A percentile compares a stretch with the other conserved stretches of the same genome.
phyloP scores from a whole-genome alignment of 331 rosid species.

The Telfairia occidentalis region DNA sequence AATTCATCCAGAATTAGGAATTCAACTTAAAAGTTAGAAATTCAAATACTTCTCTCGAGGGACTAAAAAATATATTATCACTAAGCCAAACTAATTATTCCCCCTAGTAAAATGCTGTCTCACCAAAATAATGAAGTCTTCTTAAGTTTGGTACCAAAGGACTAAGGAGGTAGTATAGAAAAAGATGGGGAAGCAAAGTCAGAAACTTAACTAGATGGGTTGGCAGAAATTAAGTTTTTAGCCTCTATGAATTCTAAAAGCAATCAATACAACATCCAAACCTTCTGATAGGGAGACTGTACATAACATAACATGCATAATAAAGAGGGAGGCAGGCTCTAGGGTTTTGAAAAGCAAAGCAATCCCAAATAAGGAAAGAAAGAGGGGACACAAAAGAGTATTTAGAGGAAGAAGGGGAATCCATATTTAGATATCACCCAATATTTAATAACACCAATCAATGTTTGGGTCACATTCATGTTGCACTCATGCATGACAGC shows the following conservation, averaged over 20 bases:
- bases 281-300: not conserved
- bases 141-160: too few species aligned
- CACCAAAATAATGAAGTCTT: too few species aligned
- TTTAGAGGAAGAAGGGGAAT: not conserved
- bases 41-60: too few species aligned
- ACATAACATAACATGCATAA: not conserved
- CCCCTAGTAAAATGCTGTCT: too few species aligned
- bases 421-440: not conserved
- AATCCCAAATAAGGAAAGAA: not conserved
- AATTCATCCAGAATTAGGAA: too few species aligned
- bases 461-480: constrained; percentile 3
- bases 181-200: too few species aligned
- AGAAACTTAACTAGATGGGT: not conserved
- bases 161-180: too few species aligned
- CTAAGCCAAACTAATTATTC: too few species aligned
- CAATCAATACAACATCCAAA: not conserved
- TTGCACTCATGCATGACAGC: constrained; percentile 7
- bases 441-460: not conserved
- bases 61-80: too few species aligned
- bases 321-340: not conserved
- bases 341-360: not conserved
- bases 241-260: not conserved
- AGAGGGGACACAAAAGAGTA: not conserved
- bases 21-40: too few species aligned
- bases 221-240: not conserved